Evolutionary conservation across 129 eudicot species (phyloP).

Genomic region (Saussurea involucrata): DNA sequence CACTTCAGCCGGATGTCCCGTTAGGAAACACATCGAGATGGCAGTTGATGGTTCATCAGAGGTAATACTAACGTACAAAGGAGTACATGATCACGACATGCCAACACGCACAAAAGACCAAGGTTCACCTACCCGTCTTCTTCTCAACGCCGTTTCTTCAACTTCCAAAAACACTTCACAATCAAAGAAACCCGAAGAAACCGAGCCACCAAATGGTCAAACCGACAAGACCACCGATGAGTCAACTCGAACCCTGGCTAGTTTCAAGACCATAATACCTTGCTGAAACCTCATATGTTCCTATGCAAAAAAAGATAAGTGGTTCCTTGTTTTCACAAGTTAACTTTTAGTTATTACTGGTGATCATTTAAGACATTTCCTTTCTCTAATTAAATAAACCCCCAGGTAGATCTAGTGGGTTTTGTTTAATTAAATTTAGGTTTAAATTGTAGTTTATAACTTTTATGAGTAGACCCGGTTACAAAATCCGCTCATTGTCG

Average conservation of each 20-base stretch:
- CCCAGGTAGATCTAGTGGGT: slow-evolving; percentile 22
- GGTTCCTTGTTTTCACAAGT: slow-evolving; percentile 13
- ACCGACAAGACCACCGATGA: background rate
- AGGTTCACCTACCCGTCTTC: slow-evolving; percentile 39
- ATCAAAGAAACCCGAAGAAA: slow-evolving; percentile 21
- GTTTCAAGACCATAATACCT: background rate
- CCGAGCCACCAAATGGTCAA: slow-evolving; percentile 24
- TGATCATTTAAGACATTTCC: slow-evolving; percentile 11
- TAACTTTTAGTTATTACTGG: background rate
- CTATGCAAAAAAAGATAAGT: background rate
- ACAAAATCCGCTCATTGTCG: slow-evolving; percentile 13
- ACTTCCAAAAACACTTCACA: slow-evolving; percentile 32
- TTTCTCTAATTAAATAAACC: slow-evolving; percentile 19
- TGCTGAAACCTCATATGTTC: background rate
- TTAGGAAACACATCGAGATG: slow-evolving; percentile 83
- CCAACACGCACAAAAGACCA: slow-evolving; percentile 60
- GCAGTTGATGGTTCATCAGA: slow-evolving; percentile 54
- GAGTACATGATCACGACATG: slow-evolving; percentile 75
- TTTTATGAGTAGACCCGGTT: slow-evolving; percentile 15
- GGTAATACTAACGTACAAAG: slow-evolving; percentile 71
- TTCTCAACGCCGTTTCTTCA: slow-evolving; percentile 36
- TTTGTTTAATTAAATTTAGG: slow-evolving; percentile 21
- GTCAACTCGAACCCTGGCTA: background rate
- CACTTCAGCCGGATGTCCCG: slow-evolving; percentile 92
- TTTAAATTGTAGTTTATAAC: slow-evolving; percentile 9